Base-by-base conservation (phyloP, 768 basidiomycete species). In the Pholiota molesta region DNA sequence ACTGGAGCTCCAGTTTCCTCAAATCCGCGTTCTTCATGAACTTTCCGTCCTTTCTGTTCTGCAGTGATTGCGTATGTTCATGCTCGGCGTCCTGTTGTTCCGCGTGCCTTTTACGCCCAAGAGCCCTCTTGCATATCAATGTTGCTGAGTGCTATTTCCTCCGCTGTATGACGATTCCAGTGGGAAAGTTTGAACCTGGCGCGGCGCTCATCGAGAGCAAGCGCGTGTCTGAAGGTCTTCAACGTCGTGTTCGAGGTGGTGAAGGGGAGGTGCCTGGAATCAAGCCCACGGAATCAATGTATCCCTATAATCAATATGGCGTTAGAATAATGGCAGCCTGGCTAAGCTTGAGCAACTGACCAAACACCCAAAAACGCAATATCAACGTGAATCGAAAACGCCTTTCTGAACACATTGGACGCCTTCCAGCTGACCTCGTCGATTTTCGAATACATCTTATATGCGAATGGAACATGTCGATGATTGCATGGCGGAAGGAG, bases 181-280 rank as follows among this genome's bases (percentile, higher is more conserved):
- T 75, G 64, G 58, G 82, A 83, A 0, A 80, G 77, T 60, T 86
- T 82, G 71, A 86, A 87, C 67, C 84, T 86, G 52, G 82, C 78
- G 1, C 86, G 79, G 6, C 76, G 79, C 59, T 88, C 87, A 53
- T 89, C 86, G 33, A 90, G 77, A 3, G 87, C 73, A 11, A 89
- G 65, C 0, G 86, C 86, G 52, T 90, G 88, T 13, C 88, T 78
- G 72, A 88, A 85, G 14, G 81, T 79, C 72, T 73, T 72, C 40
- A 86, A 78, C 47, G 75, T 75, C 4, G 77, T 78, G 63, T 84
- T 82, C 17, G 80, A 81, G 0, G 76, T 75, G 0, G 80, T 79
- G 65, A 86, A 86, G 0, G 84, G 85, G 0, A 86, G 76, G 1
- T 73, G 73, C 13, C 78, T 73, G 1, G 82, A 31, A 85, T 68